Conservation (phyloP, 2,329 filamentous ascomycete species). For the Penicillium aurantiogriseum region DNA sequence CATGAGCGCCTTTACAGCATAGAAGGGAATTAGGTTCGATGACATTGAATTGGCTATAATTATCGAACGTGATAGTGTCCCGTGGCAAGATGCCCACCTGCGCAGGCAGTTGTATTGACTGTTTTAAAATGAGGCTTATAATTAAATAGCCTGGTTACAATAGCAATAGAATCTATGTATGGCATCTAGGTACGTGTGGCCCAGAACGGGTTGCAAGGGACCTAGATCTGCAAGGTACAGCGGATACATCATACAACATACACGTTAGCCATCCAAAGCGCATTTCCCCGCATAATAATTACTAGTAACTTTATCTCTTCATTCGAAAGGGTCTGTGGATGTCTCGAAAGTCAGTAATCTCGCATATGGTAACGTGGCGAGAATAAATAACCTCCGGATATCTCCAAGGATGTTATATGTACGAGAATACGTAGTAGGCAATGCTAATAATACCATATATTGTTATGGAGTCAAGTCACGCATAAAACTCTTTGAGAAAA, state of each 20-base stretch:
- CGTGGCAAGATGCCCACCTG: neutral
- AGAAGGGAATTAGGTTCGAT: neutral
- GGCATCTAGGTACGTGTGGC: neutral
- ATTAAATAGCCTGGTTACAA: neutral
- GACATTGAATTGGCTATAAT: neutral
- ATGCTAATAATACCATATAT: neutral
- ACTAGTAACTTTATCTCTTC: neutral
- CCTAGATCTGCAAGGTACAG: conserved; percentile 8
- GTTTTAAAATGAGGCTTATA: neutral
- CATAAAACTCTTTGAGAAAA: no score
- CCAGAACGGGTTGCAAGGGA: conserved; percentile 3
- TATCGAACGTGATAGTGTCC: neutral
- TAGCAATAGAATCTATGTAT: neutral
- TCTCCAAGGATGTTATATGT: neutral
- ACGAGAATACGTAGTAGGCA: neutral
- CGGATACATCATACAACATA: neutral
- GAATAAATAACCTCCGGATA: conserved; percentile 1
- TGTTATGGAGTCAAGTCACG: neutral
- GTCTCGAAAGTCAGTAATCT: neutral
- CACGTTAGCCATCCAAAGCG: neutral
- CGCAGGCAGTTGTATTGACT: neutral
- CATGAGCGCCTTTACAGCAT: neutral
- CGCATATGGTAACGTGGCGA: neutral
- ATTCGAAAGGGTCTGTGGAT: neutral
- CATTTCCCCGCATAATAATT: neutral